Conservation (phyloP, 345 rosid genomes). For the Pelargonium nanum region DNA sequence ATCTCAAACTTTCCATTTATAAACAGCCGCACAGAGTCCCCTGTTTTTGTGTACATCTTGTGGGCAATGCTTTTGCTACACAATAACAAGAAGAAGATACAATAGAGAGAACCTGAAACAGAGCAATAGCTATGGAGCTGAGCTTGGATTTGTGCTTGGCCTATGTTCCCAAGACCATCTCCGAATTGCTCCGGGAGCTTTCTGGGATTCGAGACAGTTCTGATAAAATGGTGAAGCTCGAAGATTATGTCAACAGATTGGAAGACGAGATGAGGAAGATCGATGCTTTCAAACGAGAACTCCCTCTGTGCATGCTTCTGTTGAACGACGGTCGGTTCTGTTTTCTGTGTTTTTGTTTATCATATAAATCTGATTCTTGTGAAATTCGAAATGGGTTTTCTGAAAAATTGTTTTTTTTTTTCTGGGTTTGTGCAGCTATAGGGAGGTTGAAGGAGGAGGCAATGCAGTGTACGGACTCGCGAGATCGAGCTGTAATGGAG, state of each 20-base stretch:
- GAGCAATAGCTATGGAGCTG: constrained; percentile 33
- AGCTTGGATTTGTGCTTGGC: constrained; percentile 51
- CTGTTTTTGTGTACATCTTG: background rate
- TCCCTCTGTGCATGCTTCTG: constrained; percentile 69
- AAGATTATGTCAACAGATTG: constrained; percentile 37
- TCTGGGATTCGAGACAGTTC: constrained; percentile 25
- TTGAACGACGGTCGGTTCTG: constrained; percentile 41
- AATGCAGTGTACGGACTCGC: constrained; percentile 21
- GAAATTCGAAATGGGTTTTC: constrained; percentile 2
- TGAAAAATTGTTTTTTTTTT: constrained; percentile 4
- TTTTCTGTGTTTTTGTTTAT: background rate
- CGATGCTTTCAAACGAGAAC: constrained; percentile 63
- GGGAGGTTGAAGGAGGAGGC: constrained; percentile 43
- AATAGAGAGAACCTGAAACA: background rate
- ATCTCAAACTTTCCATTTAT: background rate
- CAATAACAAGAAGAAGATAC: background rate
- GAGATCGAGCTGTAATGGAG: constrained; percentile 13
- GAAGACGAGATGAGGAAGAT: constrained; percentile 66
- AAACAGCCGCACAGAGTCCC: background rate
- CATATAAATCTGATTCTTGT: background rate
- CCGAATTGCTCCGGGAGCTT: constrained; percentile 39
- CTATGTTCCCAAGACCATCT: constrained; percentile 33
- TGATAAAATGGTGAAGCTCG: constrained; percentile 33
- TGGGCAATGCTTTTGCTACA: too few species aligned
- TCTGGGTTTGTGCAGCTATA: constrained; percentile 34